These are phyloP conservation scores for Colletotrichum chlorophyti DNA, from an alignment of 2,329 filamentous ascomycete species.

Conservation along the genomic window DNA sequence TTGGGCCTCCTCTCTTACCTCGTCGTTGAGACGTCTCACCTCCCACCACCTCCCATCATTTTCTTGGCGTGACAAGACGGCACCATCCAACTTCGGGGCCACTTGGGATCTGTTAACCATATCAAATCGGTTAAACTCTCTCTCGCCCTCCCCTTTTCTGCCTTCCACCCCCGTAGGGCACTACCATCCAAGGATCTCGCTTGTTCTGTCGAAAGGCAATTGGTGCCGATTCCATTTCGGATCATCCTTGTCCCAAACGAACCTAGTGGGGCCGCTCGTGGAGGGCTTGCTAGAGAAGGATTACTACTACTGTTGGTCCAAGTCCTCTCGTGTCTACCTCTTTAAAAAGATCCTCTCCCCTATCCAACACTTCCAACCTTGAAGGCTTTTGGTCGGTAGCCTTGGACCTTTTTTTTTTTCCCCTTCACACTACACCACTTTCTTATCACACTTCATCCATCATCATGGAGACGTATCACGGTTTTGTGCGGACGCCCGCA, in stretches of 20 bases:
- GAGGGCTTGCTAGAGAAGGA: constrained; percentile 18
- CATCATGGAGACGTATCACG: constrained; percentile 95
- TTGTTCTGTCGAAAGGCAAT: constrained; percentile 4
- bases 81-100: constrained; percentile 1
- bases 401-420: constrained; percentile 8
- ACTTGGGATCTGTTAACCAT: constrained; percentile 17
- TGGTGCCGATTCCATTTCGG: constrained; percentile 22
- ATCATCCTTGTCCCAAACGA: constrained; percentile 19
- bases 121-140: constrained; percentile 3
- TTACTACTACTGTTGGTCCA: constrained; percentile 18
- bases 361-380: background rate
- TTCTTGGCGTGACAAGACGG: constrained; percentile 22
- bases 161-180: constrained; percentile 5
- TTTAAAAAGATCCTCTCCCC: constrained; percentile 17
- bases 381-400: constrained; percentile 7
- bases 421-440: background rate
- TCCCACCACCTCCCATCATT: background rate
- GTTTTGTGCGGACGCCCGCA: constrained; percentile 91
- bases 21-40: constrained; percentile 28
- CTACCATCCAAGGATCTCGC: background rate
- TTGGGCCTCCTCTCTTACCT: background rate
- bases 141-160: background rate
- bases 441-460: constrained; percentile 22
- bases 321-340: background rate
- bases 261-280: constrained; percentile 24